Evolutionary conservation across 352 stramenopile genomes (phyloP), one percentile per base, ranked within the genome.

Genomic region (Phytophthora ohioensis): DNA sequence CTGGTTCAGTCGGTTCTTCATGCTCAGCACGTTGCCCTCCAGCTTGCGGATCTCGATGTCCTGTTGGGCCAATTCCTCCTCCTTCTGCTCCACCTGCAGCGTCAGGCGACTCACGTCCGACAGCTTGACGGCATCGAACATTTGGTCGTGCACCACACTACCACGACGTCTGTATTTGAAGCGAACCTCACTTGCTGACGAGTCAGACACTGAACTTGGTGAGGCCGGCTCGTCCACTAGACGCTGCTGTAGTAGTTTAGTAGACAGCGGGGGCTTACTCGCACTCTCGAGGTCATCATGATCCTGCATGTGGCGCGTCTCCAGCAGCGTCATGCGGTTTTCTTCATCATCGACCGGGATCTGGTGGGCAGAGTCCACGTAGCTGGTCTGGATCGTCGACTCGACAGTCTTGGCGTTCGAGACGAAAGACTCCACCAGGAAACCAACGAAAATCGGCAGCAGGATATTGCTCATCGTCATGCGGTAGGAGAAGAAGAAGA

Each of bases 401-500:
- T 94, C 81, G 0, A 91, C 75, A 1, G 69, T 83, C 71, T 91
- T 91, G 54, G 82, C 82, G 56, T 92, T 95, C 10, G 85, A 92
- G 2, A 90, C 84, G 52, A 95, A 95, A 27, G 84, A 91, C 64
- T 95, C 88, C 27, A 95, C 88, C 17, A 95, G 74, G 70, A 95
- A 95, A 90, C 88, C 88, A 27, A 93, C 86, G 53, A 95, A 91
- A 61, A 95, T 95, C 5, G 88, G 88, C 45, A 95, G 65, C 41
- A 95, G 62, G 47, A 95, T 91, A 66, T 92, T 95, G 64, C 75
- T 85, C 75, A 95, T 93, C 1, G 85, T 82, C 67, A 95, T 92
- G 54, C 88, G 88, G 73, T 91, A 95, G 17, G 73, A 80, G 65
- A 95, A 95, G 63, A 95, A 95, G 64, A 92, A 95, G 38, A 92